Evolutionary conservation across 148 eudicot genomes (phyloP).

Genomic region (Rhododendron ovatum): DNA sequence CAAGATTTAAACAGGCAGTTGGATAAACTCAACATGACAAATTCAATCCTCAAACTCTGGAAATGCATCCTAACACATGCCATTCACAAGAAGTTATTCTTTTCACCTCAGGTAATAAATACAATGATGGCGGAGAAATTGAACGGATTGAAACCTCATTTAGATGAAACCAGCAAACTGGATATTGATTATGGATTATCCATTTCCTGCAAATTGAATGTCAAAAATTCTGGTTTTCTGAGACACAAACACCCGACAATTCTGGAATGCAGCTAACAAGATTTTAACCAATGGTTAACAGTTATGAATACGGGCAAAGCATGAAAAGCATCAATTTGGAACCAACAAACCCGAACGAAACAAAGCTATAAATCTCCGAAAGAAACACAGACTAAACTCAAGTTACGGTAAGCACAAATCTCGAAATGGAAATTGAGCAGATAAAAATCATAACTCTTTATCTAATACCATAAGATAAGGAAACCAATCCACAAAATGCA

Average conservation of each 20-base stretch:
- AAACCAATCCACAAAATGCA: constrained; percentile 19
- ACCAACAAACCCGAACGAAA: neutral
- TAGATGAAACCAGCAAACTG: neutral
- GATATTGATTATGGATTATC: neutral
- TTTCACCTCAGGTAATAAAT: neutral
- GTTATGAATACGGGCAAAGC: neutral
- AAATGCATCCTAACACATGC: neutral
- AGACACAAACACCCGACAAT: neutral
- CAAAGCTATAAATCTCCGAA: neutral
- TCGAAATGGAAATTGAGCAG: neutral
- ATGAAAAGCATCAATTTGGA: constrained; percentile 2
- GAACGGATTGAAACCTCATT: neutral
- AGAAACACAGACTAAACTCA: neutral
- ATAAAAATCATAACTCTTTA: neutral
- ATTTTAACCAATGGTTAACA: neutral
- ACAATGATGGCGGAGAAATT: neutral
- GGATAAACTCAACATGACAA: constrained; percentile 3
- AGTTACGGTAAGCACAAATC: neutral
- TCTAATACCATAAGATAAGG: neutral
- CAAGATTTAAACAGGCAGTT: neutral
- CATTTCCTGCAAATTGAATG: constrained; percentile 6
- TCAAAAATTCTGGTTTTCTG: neutral
- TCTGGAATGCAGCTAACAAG: neutral
- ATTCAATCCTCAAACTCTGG: neutral
- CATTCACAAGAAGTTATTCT: neutral